phyloP scores from a whole-genome alignment of 257 asterid genomes.

The Przewalskia tangutica region DNA sequence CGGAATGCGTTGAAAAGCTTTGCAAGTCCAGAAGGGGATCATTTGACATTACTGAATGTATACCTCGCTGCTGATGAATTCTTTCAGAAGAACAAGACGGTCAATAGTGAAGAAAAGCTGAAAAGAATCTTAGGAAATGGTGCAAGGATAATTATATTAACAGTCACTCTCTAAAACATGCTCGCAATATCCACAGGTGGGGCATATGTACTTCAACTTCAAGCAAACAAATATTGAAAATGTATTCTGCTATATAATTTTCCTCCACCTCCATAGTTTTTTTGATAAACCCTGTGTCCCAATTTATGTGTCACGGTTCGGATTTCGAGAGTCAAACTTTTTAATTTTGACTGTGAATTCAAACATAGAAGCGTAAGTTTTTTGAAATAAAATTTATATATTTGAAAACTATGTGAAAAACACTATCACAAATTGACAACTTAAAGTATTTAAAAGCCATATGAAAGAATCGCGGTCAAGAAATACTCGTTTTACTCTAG shows the following conservation, averaged over 20 bases:
- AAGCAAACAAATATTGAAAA: neutral
- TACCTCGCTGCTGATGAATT: slow-evolving; percentile 69
- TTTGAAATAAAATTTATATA: too few relatives aligned
- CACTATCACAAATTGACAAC: too few relatives aligned
- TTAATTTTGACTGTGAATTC: too few relatives aligned
- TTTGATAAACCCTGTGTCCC: too few relatives aligned
- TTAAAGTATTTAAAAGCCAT: too few relatives aligned
- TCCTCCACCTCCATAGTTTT: neutral
- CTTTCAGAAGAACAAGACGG: slow-evolving; percentile 48
- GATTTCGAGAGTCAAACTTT: too few relatives aligned
- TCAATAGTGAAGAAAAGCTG: slow-evolving; percentile 53
- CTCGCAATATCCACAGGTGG: slow-evolving; percentile 90
- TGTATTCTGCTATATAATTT: neutral
- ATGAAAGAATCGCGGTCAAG: too few relatives aligned
- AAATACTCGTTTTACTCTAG: too few relatives aligned
- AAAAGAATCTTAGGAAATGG: slow-evolving; percentile 82
- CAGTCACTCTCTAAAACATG: slow-evolving; percentile 82
- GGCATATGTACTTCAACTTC: neutral
- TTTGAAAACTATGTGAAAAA: too few relatives aligned
- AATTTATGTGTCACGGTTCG: too few relatives aligned
- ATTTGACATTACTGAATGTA: slow-evolving; percentile 72
- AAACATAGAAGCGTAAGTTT: too few relatives aligned
- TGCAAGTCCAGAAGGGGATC: slow-evolving; percentile 88
- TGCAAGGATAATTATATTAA: slow-evolving; percentile 87
- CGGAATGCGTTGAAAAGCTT: slow-evolving; percentile 67